Conservation (phyloP, 2,329 filamentous ascomycete species). For the Botryosphaeria dothidea region DNA sequence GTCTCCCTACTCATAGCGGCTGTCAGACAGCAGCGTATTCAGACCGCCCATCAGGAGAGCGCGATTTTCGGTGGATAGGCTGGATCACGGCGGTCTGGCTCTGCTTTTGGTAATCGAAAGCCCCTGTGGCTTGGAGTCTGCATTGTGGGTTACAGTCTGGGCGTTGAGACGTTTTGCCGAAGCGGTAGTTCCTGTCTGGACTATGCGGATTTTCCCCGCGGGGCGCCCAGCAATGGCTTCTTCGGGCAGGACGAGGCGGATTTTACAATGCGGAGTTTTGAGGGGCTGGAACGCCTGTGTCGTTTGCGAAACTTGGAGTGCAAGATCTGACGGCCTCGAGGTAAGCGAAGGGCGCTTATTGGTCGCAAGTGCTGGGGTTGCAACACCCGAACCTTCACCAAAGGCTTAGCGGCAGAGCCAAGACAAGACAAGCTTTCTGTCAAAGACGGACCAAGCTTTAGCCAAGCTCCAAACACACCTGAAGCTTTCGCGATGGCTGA, state of each 20-base stretch:
- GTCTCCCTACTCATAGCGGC: not conserved
- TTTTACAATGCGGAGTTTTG: not conserved
- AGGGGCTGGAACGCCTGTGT: not conserved
- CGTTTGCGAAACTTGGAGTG: not conserved
- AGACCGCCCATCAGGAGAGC: not conserved
- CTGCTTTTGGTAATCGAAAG: not conserved
- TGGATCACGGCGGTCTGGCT: too few relatives aligned
- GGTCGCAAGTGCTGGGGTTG: not conserved
- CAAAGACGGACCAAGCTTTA: not conserved
- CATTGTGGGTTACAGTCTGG: too few relatives aligned
- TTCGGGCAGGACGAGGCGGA: not conserved
- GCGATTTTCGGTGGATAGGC: not conserved
- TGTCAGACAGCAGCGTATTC: not conserved
- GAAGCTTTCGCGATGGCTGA: too few relatives aligned
- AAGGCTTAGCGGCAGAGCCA: not conserved
- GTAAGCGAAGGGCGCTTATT: not conserved
- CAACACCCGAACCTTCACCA: not conserved
- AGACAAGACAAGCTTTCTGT: not conserved
- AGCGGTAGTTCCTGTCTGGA: not conserved
- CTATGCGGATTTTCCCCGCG: not conserved
- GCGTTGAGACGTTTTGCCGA: not conserved
- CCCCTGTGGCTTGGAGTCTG: not conserved
- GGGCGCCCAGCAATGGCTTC: not conserved
- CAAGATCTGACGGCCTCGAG: not conserved
- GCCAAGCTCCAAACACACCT: not conserved